phyloP scores from a whole-genome alignment of 2,329 filamentous ascomycete genomes.

The Dendryphion nanum region DNA sequence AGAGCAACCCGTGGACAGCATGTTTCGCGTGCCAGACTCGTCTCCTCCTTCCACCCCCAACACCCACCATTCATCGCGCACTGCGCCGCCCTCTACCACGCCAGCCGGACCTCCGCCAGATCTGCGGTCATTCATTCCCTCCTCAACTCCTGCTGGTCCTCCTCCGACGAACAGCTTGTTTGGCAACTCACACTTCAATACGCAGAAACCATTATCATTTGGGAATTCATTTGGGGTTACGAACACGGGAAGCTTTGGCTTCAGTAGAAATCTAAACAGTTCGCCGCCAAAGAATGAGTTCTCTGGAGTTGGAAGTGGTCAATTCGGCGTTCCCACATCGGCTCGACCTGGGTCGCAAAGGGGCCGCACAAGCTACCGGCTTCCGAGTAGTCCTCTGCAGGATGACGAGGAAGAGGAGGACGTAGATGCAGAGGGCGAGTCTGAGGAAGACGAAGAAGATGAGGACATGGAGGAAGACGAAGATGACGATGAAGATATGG shows the following conservation, averaged over 20 bases:
- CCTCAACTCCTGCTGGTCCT: conserved; percentile 57
- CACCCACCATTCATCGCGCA: conserved; percentile 22
- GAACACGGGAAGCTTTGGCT: conserved; percentile 13
- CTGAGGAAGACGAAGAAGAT: conserved; percentile 34
- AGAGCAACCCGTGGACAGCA: too few species aligned
- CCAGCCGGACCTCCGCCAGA: conserved; percentile 56
- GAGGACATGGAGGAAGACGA: conserved; percentile 29
- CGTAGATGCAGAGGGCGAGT: conserved; percentile 5
- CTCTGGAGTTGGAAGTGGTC: conserved; percentile 26
- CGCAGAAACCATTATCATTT: conserved; percentile 17
- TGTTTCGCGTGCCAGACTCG: conserved; percentile 36
- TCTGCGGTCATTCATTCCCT: conserved; percentile 42
- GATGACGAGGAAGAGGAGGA: conserved; percentile 39
- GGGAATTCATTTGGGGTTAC: too few species aligned
- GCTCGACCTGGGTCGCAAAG: conserved; percentile 27
- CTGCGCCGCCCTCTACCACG: conserved; percentile 53
- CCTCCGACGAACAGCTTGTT: conserved; percentile 51
- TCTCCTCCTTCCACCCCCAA: conserved; percentile 38
- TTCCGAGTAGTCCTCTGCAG: conserved; percentile 38
- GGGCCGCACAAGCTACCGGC: conserved; percentile 26
- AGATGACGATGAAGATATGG: conserved; percentile 40
- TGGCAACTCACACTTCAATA: conserved; percentile 50
- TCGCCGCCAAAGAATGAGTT: conserved; percentile 35
- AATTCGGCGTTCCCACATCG: conserved; percentile 26
- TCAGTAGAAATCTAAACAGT: conserved; percentile 25